Conservation (phyloP, 176 grass and related monocot species). For the Rhynchospora breviuscula region DNA sequence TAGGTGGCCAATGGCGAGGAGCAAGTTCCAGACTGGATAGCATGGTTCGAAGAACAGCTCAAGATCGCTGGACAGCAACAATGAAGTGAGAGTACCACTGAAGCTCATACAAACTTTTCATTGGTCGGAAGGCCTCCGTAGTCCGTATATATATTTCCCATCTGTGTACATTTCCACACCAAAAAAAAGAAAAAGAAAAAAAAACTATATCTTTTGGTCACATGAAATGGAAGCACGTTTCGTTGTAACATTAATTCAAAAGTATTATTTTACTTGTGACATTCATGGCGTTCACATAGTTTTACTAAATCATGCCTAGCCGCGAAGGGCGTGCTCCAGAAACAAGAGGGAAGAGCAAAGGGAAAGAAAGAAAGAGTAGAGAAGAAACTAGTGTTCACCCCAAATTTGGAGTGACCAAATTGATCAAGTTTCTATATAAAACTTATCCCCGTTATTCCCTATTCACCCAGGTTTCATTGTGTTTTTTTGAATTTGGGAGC, state of each 20-base stretch:
- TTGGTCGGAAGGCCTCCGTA: neutral
- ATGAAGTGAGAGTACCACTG: neutral
- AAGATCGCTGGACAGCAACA: constrained; percentile 20
- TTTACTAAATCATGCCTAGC: neutral
- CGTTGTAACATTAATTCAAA: neutral
- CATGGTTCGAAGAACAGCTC: constrained; percentile 51
- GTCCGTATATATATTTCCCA: neutral
- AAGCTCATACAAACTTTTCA: neutral
- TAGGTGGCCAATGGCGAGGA: constrained; percentile 58
- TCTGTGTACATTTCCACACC: neutral
- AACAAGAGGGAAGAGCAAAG: too few species aligned
- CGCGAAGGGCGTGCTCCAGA: too few species aligned
- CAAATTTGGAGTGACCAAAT: too few species aligned
- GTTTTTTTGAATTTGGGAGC: too few species aligned
- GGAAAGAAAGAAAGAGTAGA: too few species aligned
- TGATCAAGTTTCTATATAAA: too few species aligned
- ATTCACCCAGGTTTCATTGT: too few species aligned
- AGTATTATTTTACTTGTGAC: neutral
- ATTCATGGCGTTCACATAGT: neutral
- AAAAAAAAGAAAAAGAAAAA: neutral
- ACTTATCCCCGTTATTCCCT: too few species aligned
- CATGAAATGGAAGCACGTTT: neutral
- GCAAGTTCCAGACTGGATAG: constrained; percentile 55
- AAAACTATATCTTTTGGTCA: neutral
- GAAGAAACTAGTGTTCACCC: too few species aligned